Evolutionary conservation across 2,329 filamentous ascomycete species (phyloP), one percentile per base, ranked within the genome.

Genomic region (Boeremia lycopersici): DNA sequence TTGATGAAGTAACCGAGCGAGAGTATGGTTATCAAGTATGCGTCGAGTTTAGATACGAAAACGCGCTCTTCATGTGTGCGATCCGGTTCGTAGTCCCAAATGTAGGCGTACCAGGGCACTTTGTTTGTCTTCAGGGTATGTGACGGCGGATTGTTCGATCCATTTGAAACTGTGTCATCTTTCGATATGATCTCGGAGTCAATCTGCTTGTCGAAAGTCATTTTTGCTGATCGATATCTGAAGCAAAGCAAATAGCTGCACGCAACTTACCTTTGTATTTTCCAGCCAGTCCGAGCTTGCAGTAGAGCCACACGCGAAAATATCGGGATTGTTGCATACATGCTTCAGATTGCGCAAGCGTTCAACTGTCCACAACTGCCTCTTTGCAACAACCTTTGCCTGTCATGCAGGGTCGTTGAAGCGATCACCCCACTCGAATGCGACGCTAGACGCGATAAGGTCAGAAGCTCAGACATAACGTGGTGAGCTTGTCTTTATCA

Each of bases 11-110:
- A 63, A 6, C 61, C 61, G 4, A 63, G 50, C 1, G 62, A 64
- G 2, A 65, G 48, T 34, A 64, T 63, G 31, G 61, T 65, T 10
- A 68, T 61, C 3, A 68, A 53, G 41, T 58, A 63, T 28, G 44
- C 40, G 39, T 68, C 65, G 15, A 68, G 58, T 19, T 64, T 66
- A n/a, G 53, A 54, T 4, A 68, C 60, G 28, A 68, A 67, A 2
- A 41, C 56, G 30, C 61, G 58, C 39, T 68, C 65, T 31, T 60
- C 56, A 26, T 60, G 55, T 6, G 60, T 59, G n/a, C 63, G 59
- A 19, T 59, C 61, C 1, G 65, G 65, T n/a, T 68, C 65, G 38
- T 65, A 66, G 34, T 68, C 65, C 65, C 65, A 68, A n/a, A 68
- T 57, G 48, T 66, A 66, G 6, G 63, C 53, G 23, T 58, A 68